Conservation (phyloP, 352 stramenopile genomes). For the Phytophthora cactorum region DNA sequence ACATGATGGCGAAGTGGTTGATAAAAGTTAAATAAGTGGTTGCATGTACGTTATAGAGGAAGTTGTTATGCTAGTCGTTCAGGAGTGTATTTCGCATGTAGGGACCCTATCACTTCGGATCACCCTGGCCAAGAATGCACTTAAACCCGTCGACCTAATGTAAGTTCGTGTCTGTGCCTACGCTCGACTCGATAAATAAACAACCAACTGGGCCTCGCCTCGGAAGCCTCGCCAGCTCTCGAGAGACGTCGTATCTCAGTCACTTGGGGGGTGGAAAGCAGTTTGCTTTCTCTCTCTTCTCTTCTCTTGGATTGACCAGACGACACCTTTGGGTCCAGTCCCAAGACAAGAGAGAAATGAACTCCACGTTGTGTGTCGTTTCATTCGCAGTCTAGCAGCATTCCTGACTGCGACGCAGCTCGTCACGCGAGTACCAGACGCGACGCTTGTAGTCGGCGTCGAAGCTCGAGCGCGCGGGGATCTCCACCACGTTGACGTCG, state of each 20-base stretch:
- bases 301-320: slow-evolving; percentile 26
- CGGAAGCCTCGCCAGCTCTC: slow-evolving; percentile 16
- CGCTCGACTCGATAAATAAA: slow-evolving; percentile 53
- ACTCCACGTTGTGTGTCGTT: slow-evolving; percentile 19
- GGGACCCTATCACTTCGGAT: slow-evolving; percentile 45
- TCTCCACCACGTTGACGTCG: slow-evolving; percentile 76
- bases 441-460: slow-evolving; percentile 80
- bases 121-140: slow-evolving; percentile 24
- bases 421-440: slow-evolving; percentile 79
- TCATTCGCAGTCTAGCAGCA: slow-evolving; percentile 34
- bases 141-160: slow-evolving; percentile 23
- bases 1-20: not conserved
- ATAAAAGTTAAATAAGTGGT: not conserved
- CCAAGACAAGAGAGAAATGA: slow-evolving; percentile 1
- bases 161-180: slow-evolving; percentile 23
- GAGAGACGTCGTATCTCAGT: slow-evolving; percentile 10
- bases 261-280: slow-evolving; percentile 1
- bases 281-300: slow-evolving; percentile 5
- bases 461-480: slow-evolving; percentile 72
- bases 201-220: slow-evolving; percentile 28
- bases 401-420: slow-evolving; percentile 59
- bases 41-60: slow-evolving; percentile 27
- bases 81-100: slow-evolving; percentile 41
- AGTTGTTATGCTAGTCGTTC: slow-evolving; percentile 13
- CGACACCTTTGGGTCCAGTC: slow-evolving; percentile 4